Evolutionary conservation across 1,284 basidiomycete species (phyloP).

Genomic region (Tremellales sp.): DNA sequence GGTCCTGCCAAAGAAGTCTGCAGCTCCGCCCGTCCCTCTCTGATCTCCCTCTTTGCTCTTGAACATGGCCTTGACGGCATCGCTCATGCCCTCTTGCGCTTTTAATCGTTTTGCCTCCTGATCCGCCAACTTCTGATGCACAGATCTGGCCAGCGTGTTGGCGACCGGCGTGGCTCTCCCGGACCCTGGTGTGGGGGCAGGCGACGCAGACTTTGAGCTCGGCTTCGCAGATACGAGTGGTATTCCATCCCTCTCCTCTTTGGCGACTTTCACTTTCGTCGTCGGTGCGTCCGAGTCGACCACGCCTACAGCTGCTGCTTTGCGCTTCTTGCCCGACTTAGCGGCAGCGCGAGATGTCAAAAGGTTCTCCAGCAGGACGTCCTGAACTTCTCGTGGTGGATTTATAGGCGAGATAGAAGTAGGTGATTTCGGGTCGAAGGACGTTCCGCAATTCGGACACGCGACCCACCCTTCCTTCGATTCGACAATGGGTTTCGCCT

Average conservation of each 20-base stretch:
- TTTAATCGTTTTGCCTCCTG: conserved; percentile 45
- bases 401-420: conserved; percentile 38
- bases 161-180: background rate
- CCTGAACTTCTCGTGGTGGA: conserved; percentile 38
- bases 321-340: conserved; percentile 41
- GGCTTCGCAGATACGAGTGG: background rate
- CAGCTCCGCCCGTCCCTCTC: conserved; percentile 29
- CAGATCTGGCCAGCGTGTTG: conserved; percentile 21
- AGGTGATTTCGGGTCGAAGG: conserved; percentile 32
- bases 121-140: conserved; percentile 44
- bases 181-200: conserved; percentile 3
- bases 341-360: conserved; percentile 32
- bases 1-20: conserved; percentile 48
- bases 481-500: conserved; percentile 16
- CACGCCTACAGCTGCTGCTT: conserved; percentile 11
- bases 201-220: background rate
- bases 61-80: conserved; percentile 48
- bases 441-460: conserved; percentile 46
- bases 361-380: conserved; percentile 37
- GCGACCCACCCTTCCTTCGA: conserved; percentile 11
- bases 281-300: conserved; percentile 1
- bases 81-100: conserved; percentile 46
- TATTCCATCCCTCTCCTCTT: conserved; percentile 1
- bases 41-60: conserved; percentile 28
- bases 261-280: conserved; percentile 3